Evolutionary conservation across 2,329 filamentous ascomycete genomes (phyloP).

Genomic region (Beauveria asiatica): DNA sequence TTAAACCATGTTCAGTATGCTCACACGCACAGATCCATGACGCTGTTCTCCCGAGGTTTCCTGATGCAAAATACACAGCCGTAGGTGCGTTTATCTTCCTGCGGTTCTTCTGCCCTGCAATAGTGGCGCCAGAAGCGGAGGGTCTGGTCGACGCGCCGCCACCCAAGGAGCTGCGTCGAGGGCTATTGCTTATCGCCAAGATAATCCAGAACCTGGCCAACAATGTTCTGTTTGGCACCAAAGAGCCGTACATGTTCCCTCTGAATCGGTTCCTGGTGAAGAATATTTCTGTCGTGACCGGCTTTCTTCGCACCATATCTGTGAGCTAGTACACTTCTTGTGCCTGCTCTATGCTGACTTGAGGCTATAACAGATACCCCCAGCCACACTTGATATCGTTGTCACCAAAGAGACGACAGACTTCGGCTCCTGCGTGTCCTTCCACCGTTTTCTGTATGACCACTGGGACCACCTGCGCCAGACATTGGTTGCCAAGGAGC

Average conservation of each 20-base stretch:
- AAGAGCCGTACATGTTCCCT: constrained; percentile 65
- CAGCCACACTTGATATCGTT: constrained; percentile 35
- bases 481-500: constrained; percentile 51
- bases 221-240: constrained; percentile 62
- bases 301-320: constrained; percentile 59
- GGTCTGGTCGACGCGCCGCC: constrained; percentile 52
- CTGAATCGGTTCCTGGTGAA: constrained; percentile 60
- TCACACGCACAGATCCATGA: constrained; percentile 42
- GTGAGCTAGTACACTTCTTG: constrained; percentile 31
- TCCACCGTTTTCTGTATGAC: constrained; percentile 62
- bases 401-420: constrained; percentile 48
- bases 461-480: constrained; percentile 64
- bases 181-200: constrained; percentile 60
- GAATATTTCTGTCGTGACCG: constrained; percentile 60
- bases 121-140: constrained; percentile 60
- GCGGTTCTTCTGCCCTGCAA: constrained; percentile 64
- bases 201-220: constrained; percentile 65
- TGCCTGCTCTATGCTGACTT: constrained; percentile 13
- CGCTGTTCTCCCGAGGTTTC: constrained; percentile 55
- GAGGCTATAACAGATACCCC: constrained; percentile 31
- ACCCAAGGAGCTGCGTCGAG: constrained; percentile 61
- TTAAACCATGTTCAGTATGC: constrained; percentile 11
- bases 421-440: constrained; percentile 61
- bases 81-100: constrained; percentile 65
- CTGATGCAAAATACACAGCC: constrained; percentile 63